These are phyloP conservation scores for Colletotrichum liaoningense DNA, from an alignment of 2,329 filamentous ascomycete species.

Conservation along the genomic window DNA sequence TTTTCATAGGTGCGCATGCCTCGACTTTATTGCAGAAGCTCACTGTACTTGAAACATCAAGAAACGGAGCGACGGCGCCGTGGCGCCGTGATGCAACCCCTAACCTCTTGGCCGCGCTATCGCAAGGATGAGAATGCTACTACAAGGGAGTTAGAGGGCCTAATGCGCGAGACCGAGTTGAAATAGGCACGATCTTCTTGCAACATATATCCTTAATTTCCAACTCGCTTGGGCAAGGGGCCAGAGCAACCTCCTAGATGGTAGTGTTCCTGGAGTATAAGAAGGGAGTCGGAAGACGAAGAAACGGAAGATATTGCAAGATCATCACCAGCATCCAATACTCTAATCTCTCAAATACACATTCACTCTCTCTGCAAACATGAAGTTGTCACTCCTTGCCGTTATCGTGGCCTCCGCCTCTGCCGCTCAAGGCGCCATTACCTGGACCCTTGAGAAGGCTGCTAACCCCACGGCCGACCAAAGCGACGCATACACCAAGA, in stretches of 20 bases:
- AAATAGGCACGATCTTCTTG: not conserved
- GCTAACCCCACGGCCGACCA: slow-evolving; percentile 55
- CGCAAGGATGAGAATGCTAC: not conserved
- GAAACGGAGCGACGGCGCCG: not conserved
- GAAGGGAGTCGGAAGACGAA: not conserved
- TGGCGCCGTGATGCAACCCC: slow-evolving; percentile 1
- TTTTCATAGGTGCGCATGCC: not conserved
- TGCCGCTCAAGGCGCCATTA: slow-evolving; percentile 49
- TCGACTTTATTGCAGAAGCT: not conserved
- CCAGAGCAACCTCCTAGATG: not conserved
- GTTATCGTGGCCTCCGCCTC: slow-evolving; percentile 44
- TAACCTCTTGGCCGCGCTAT: not conserved
- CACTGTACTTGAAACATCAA: slow-evolving; percentile 13
- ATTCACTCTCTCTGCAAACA: not conserved
- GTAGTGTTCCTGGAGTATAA: not conserved
- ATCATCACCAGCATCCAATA: not conserved
- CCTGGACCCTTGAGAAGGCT: slow-evolving; percentile 50
- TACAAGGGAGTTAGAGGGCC: not conserved
- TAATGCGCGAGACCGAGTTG: not conserved
- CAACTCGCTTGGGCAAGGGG: not conserved
- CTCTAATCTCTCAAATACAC: not conserved
- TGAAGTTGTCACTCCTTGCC: slow-evolving; percentile 43
- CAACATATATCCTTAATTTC: slow-evolving; percentile 1
- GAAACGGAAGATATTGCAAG: not conserved
- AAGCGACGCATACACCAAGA: slow-evolving; percentile 55